Evolutionary conservation across 257 asterid genomes (phyloP), one percentile per base, ranked within the genome.

Genomic region (Solanum clarkiae): DNA sequence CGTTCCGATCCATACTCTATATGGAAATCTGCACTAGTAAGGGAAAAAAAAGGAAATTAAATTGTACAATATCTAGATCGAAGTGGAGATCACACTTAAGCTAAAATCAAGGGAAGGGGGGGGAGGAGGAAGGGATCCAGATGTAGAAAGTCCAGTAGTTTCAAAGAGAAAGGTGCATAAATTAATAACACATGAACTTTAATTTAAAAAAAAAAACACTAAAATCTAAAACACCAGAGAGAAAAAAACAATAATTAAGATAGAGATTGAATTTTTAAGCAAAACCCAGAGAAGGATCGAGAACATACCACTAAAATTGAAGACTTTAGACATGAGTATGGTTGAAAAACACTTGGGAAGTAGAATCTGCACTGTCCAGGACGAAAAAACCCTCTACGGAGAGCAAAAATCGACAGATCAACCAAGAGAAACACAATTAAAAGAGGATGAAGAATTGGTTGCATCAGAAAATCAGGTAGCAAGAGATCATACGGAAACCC

Each of bases 301-400:
- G 24, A 24, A 9, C 91, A 72, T 94, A 96, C 99, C 99, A 87
- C 88, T 89, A 94, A 92, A 95, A 88, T 91, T 94, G 77, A 93
- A 80, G 88, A 96, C 91, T 88, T 93, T 81, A 90, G 98, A 90
- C 99, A 96, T 96, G 90, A 89, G 81, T 77, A 84, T 44, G 81
- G 80, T 20, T 86, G 86, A 82, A 86, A 86, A 89, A 55, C 84
- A 84, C 84, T 80, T 79, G 87, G 80, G 55, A 86, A 71, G 82
- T 79, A 86, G 86, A 92, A 89, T 86, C 89, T 70, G 87, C 87
- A 85, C 56, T 54, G 88, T 51, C 82, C 84, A 88, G 88, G 87
- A 84, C 88, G 90, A 85, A 88, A 85, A 90, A 92, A 87, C 93
- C 91, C 98, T 89, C 98, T 66, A 49, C 36, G 16, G 90, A 90